A percentile compares a stretch with the other conserved stretches of the same genome.
phyloP scores from a whole-genome alignment of 1,139 yeast genomes.

The Kodamaea derodonti region DNA sequence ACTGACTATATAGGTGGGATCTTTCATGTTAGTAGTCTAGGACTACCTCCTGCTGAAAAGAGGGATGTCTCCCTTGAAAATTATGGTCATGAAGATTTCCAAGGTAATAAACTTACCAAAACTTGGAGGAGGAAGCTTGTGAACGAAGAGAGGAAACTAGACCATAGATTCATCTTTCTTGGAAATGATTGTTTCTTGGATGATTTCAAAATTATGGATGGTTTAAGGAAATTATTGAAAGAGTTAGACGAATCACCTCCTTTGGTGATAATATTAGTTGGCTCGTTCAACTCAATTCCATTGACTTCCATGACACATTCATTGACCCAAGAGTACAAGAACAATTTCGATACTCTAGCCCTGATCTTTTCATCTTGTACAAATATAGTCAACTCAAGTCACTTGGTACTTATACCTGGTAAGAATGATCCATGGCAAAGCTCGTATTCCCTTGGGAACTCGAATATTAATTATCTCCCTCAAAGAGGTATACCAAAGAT shows the following conservation, averaged over 20 bases:
- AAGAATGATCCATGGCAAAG: conserved; percentile 93
- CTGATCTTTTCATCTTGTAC: conserved; percentile 38
- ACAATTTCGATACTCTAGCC: conserved; percentile 71
- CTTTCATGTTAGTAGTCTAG: conserved; percentile 72
- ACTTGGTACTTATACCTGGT: conserved; percentile 77
- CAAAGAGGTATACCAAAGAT: conserved; percentile 64
- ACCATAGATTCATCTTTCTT: conserved; percentile 61
- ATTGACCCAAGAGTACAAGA: conserved; percentile 58
- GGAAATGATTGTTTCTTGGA: conserved; percentile 77
- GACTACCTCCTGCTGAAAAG: conserved; percentile 87
- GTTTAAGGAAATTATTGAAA: conserved; percentile 54
- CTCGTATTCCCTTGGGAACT: conserved; percentile 58
- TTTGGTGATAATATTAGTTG: conserved; percentile 43
- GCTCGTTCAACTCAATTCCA: conserved; percentile 68
- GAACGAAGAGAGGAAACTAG: conserved; percentile 53
- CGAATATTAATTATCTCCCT: conserved; percentile 64
- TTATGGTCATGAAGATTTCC: conserved; percentile 75
- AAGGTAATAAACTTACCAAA: conserved; percentile 65
- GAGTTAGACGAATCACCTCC: conserved; percentile 52
- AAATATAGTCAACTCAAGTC: conserved; percentile 28
- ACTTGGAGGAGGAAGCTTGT: conserved; percentile 53
- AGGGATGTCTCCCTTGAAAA: conserved; percentile 63
- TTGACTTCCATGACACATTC: conserved; percentile 44
- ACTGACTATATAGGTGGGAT: conserved; percentile 38
- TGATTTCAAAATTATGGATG: conserved; percentile 46